Conservation (phyloP, 108 stramenopile species). For the Cyclotella baltica region DNA sequence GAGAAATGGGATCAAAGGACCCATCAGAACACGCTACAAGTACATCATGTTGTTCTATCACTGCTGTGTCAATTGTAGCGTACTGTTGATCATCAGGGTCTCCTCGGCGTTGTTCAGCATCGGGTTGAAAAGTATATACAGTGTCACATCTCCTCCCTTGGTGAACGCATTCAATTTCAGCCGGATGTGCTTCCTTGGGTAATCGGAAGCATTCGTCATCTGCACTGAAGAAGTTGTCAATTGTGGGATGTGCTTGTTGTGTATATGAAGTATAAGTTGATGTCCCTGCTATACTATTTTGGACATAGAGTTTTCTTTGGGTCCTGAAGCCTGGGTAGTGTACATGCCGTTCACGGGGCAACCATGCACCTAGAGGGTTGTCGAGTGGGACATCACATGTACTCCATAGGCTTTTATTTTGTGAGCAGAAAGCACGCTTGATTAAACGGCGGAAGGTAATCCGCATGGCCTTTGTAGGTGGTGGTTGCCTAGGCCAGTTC, state of each 20-base stretch:
- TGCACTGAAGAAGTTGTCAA: too few relatives aligned
- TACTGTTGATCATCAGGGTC: neutral
- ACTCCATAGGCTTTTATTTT: neutral
- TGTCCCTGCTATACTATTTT: too few relatives aligned
- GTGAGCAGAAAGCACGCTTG: neutral
- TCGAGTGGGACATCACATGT: neutral
- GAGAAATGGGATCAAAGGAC: neutral
- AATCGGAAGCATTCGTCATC: too few relatives aligned
- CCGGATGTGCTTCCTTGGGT: too few relatives aligned
- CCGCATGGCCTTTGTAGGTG: conserved; percentile 1
- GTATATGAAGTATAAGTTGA: too few relatives aligned
- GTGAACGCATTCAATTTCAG: too few relatives aligned
- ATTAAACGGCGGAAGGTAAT: neutral
- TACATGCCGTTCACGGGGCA: neutral
- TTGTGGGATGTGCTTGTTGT: too few relatives aligned
- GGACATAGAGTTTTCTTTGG: too few relatives aligned
- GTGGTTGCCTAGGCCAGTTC: neutral
- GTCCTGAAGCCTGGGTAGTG: too few relatives aligned
- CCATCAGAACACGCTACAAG: neutral
- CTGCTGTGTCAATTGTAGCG: neutral
- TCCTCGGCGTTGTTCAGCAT: too few relatives aligned
- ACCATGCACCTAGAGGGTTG: neutral
- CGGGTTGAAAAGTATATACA: too few relatives aligned
- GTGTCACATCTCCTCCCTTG: too few relatives aligned
- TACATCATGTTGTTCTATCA: neutral